Percentiles rank a stretch among this genome's conserved stretches.
phyloP scores from a whole-genome alignment of 768 basidiomycete species.

The Tulasnella sp. region DNA sequence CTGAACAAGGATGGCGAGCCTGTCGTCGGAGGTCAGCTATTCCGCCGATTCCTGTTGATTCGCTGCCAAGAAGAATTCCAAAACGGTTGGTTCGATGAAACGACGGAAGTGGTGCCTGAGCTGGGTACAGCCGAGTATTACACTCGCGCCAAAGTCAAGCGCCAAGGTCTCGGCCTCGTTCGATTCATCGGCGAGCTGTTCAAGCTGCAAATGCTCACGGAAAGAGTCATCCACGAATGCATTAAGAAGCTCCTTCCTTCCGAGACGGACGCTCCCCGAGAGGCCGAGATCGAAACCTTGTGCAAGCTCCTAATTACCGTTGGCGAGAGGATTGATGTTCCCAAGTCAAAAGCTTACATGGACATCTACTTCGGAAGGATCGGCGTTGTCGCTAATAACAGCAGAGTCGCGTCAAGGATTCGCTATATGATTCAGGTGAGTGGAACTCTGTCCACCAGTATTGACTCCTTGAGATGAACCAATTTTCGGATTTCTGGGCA shows the following conservation, averaged over 20 bases:
- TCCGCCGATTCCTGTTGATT: constrained; percentile 49
- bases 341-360: constrained; percentile 39
- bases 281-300: constrained; percentile 49
- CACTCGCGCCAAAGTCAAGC: constrained; percentile 47
- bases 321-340: constrained; percentile 42
- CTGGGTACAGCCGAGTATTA: constrained; percentile 41
- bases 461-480: not conserved
- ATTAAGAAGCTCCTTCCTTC: constrained; percentile 42
- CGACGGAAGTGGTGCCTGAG: constrained; percentile 41
- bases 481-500: not conserved
- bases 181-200: constrained; percentile 49
- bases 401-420: constrained; percentile 41
- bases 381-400: constrained; percentile 37
- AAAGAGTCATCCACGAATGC: constrained; percentile 47
- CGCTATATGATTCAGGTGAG: constrained; percentile 47
- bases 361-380: constrained; percentile 44
- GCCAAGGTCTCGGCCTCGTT: constrained; percentile 47
- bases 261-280: constrained; percentile 46
- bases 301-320: constrained; percentile 47
- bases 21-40: constrained; percentile 44
- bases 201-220: constrained; percentile 47
- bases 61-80: constrained; percentile 51
- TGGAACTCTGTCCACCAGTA: constrained; percentile 10
- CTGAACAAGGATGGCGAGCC: constrained; percentile 39
- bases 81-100: constrained; percentile 63